Percentiles rank a stretch among this genome's conserved stretches.
Evolutionary conservation across 495 filamentous ascomycete species (phyloP).

Genomic region (Neurospora sp.): DNA sequence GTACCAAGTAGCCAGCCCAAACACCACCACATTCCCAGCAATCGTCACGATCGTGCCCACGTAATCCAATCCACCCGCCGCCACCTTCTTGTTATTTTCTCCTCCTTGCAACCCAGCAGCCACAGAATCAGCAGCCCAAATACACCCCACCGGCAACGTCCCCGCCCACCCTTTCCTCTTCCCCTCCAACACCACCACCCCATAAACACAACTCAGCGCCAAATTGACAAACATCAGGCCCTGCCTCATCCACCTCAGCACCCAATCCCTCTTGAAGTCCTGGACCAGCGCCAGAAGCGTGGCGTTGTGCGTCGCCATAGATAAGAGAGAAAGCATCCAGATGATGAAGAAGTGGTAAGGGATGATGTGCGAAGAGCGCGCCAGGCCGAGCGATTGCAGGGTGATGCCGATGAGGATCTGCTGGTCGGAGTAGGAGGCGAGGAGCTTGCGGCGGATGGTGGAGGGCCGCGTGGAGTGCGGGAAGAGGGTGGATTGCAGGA

Average conservation of each 20-base stretch:
- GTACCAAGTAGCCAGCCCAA: constrained; percentile 44
- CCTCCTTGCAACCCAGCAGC: not conserved
- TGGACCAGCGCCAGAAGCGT: constrained; percentile 45
- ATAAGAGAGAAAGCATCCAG: constrained; percentile 49
- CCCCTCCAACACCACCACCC: constrained; percentile 38
- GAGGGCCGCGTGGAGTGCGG: constrained; percentile 18
- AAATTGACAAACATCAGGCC: constrained; percentile 49
- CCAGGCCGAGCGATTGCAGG: constrained; percentile 44
- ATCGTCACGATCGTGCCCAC: constrained; percentile 44
- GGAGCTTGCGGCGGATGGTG: constrained; percentile 43
- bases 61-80: constrained; percentile 33
- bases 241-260: constrained; percentile 50
- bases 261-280: constrained; percentile 52
- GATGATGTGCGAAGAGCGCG: constrained; percentile 37
- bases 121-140: constrained; percentile 25
- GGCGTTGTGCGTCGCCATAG: constrained; percentile 47
- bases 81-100: not conserved
- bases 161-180: constrained; percentile 35
- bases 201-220: constrained; percentile 36
- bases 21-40: constrained; percentile 38
- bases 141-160: constrained; percentile 44
- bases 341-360: constrained; percentile 55
- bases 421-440: constrained; percentile 48
- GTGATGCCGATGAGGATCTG: constrained; percentile 53
- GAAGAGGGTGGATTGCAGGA: constrained; percentile 25